Percentiles rank a stretch among this genome's conserved stretches.
Evolutionary conservation across 2,329 filamentous ascomycete genomes (phyloP).

Genomic region (Colletotrichum sp.): DNA sequence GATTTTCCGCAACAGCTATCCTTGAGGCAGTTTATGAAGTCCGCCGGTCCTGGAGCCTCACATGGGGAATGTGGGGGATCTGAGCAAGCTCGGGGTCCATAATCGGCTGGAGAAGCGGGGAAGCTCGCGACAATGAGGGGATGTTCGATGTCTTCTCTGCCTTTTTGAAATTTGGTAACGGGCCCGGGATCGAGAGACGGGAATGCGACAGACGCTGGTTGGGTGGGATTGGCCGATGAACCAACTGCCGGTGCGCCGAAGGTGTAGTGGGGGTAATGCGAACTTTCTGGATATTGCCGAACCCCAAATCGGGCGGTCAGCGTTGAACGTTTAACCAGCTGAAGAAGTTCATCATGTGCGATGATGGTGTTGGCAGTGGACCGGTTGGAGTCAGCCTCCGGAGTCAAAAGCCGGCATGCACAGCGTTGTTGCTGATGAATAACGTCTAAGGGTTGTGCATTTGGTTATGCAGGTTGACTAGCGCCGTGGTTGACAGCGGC

Average conservation of each 20-base stretch:
- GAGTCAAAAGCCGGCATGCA: not conserved
- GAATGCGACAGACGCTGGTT: not conserved
- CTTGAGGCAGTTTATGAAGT: constrained; percentile 5
- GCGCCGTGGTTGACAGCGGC: not conserved
- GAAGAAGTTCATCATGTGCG: not conserved
- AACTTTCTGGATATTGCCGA: constrained; percentile 2
- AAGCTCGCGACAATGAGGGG: constrained; percentile 11
- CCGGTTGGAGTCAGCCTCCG: not conserved
- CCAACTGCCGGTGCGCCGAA: constrained; percentile 5
- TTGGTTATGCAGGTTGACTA: not conserved
- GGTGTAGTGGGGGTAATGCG: constrained; percentile 9
- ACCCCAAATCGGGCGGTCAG: not conserved
- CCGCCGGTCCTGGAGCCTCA: constrained; percentile 7
- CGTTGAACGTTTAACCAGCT: not conserved
- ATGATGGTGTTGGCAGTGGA: not conserved
- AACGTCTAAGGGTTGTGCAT: not conserved
- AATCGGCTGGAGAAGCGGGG: constrained; percentile 17
- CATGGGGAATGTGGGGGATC: constrained; percentile 12
- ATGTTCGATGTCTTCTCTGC: constrained; percentile 4
- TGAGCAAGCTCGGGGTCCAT: constrained; percentile 11
- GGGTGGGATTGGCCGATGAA: not conserved
- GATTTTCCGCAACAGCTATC: not conserved
- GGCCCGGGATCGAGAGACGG: constrained; percentile 9
- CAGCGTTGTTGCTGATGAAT: not conserved
- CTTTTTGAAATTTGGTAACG: not conserved